Evolutionary conservation across 2,329 filamentous ascomycete species (phyloP).

Genomic region (Xylariaceae sp.): DNA sequence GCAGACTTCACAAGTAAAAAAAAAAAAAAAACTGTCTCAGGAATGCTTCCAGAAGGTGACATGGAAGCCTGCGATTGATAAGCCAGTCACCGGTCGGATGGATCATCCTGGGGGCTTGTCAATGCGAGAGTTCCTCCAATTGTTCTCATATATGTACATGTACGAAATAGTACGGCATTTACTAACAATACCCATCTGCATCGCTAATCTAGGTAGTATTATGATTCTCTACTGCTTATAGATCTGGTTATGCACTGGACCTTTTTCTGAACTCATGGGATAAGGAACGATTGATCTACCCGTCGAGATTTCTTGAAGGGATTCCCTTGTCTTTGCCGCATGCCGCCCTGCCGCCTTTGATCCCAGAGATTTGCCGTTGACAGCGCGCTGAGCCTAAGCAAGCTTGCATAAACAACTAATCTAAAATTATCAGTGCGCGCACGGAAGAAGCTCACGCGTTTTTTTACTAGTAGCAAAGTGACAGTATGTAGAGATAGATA

Average conservation of each 20-base stretch:
- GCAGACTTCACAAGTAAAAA: background rate
- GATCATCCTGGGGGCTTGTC: slow-evolving; percentile 5
- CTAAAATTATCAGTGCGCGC: background rate
- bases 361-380: background rate
- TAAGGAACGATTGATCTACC: slow-evolving; percentile 2
- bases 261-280: slow-evolving; percentile 11
- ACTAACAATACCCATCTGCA: slow-evolving; percentile 2
- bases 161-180: background rate
- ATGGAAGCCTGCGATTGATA: slow-evolving; percentile 17
- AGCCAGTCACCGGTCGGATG: slow-evolving; percentile 2
- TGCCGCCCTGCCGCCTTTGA: background rate
- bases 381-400: background rate
- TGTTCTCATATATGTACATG: background rate
- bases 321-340: background rate
- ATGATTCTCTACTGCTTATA: slow-evolving; percentile 8
- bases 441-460: slow-evolving; percentile 16
- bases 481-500: slow-evolving; percentile 9
- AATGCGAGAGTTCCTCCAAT: slow-evolving; percentile 16
- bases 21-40: background rate
- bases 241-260: background rate
- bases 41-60: slow-evolving; percentile 21
- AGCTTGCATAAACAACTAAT: background rate
- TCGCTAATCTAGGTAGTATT: background rate
- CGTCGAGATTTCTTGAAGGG: background rate
- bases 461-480: background rate